phyloP scores from a whole-genome alignment of 768 basidiomycete genomes.

The Mycena sanguinolenta region DNA sequence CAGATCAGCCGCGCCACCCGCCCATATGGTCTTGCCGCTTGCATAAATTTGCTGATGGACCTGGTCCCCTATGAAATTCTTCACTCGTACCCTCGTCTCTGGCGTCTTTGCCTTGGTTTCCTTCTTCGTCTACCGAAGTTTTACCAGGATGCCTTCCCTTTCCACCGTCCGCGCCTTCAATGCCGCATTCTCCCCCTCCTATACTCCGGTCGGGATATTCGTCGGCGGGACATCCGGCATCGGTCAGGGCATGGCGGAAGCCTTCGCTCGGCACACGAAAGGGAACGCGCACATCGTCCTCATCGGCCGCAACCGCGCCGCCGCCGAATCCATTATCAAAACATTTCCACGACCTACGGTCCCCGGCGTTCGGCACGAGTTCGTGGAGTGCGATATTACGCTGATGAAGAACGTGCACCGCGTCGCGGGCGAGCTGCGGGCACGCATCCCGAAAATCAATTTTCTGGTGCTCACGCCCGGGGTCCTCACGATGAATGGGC shows the following conservation, averaged over 20 bases:
- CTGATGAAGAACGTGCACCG: slow-evolving; percentile 62
- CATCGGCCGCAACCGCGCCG: slow-evolving; percentile 62
- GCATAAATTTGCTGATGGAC: too few relatives aligned
- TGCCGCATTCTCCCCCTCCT: slow-evolving; percentile 42
- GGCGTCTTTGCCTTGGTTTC: background rate
- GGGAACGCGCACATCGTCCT: slow-evolving; percentile 67
- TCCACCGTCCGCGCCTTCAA: slow-evolving; percentile 47
- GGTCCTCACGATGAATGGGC: slow-evolving; percentile 50
- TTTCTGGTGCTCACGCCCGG: slow-evolving; percentile 64
- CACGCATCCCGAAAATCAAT: slow-evolving; percentile 60
- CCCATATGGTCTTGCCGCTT: too few relatives aligned
- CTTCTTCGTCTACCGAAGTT: background rate
- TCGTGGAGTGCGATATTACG: slow-evolving; percentile 63
- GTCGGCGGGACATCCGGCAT: slow-evolving; percentile 63
- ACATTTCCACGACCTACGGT: slow-evolving; percentile 50
- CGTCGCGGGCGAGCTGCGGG: slow-evolving; percentile 43
- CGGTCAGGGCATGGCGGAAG: slow-evolving; percentile 60
- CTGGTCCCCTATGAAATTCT: too few relatives aligned
- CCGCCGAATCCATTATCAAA: slow-evolving; percentile 61
- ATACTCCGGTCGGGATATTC: slow-evolving; percentile 51
- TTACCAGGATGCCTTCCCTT: slow-evolving; percentile 44
- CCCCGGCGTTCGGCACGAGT: slow-evolving; percentile 51
- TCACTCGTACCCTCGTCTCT: too few relatives aligned
- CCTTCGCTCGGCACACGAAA: slow-evolving; percentile 60
- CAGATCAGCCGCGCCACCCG: too few relatives aligned